Base-by-base conservation (phyloP, 257 asterid species). In the Echium plantagineum region DNA sequence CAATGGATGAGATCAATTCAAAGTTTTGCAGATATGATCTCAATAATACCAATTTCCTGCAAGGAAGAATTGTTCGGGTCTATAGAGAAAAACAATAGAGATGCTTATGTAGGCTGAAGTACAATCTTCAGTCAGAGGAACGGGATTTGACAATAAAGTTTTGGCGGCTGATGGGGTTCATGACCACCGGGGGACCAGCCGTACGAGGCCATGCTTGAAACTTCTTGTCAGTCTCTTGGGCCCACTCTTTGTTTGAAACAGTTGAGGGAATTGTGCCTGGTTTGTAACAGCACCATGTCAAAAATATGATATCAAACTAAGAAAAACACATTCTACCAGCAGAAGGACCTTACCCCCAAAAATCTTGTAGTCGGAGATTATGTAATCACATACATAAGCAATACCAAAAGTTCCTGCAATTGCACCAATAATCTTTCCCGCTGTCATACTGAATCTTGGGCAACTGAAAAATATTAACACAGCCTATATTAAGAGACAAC, bases 171-270 rank as follows among this genome's bases (percentile, higher is more conserved):
- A 90, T 81, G 72, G 98, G 98, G 77, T 90, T 90, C 98, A 90
- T 90, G 70, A 90, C 95, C 52, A 90, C 95, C 0, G 96, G 98
- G 9, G 98, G 94, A 53, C 98, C 96, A 17, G 96, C 98, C 73
- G 96, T 85, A 18, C 96, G 91, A 60, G 98, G 98, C 98, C 96
- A 90, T 48, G 95, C 98, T 83, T 80, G 91, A 65, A 87, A 75
- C 83, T 87, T 85, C 58, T 82, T 87, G 83, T 90, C 98, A 0
- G 98, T 90, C 75, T 79, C 95, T 59, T 57, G 71, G 81, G 51
- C 65, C 98, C 98, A 90, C 1, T 82, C 94, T 46, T 79, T 82
- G 69, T 21, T 69, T 20, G 81, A 52, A 65, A 90, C 74, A 12
- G 95, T 87, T 20, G 7, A 28, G 20, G 95, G 96, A 49, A 87